Evolutionary conservation across 1,284 basidiomycete species (phyloP), one percentile per base, ranked within the genome.

Genomic region (Stygiomarasmius scandens): DNA sequence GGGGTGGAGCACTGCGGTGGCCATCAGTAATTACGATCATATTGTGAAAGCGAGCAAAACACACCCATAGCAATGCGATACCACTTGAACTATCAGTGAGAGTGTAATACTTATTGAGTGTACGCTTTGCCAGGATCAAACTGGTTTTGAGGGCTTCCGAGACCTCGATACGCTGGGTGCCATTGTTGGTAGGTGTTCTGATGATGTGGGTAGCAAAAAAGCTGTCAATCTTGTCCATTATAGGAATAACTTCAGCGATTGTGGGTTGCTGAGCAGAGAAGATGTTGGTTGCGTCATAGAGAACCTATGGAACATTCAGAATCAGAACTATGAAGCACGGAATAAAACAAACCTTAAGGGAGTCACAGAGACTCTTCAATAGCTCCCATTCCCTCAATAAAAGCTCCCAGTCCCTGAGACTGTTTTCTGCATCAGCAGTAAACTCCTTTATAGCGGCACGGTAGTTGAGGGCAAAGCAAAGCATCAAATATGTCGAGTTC

Each of bases 21-120:
- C 29, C 29, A 41, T 14, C 16, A 19, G 23, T 41, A n/a, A 52
- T 20, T 27, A 53, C 11, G 27, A n/a, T 8, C 11, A 16, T 22
- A 16, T 20, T 14, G 27, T 16, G 4, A 14, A 52, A 11, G 19
- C 20, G 38, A 16, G 34, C 12, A 16, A 19, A 34, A 59, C 62
- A 24, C 44, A 63, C 60, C 49, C 58, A 60, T 63, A 20, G 58
- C 62, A 49, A 61, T 54, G 1, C 58, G 34, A 55, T 58, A 60
- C n/a, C 51, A 23, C 54, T 44, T 6, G 55, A 49, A 34, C 58
- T 48, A 52, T 63, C 62, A 4, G 60, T 58, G 3, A 52, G 25
- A 12, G 49, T 22, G 56, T 59, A 62, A 25, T 61, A 61, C 22
- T 59, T 58, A 50, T 61, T 61, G 12, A 61, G 2, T 3, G 47